Conservation (phyloP, 345 rosid species). For the Hibiscus trionum region DNA sequence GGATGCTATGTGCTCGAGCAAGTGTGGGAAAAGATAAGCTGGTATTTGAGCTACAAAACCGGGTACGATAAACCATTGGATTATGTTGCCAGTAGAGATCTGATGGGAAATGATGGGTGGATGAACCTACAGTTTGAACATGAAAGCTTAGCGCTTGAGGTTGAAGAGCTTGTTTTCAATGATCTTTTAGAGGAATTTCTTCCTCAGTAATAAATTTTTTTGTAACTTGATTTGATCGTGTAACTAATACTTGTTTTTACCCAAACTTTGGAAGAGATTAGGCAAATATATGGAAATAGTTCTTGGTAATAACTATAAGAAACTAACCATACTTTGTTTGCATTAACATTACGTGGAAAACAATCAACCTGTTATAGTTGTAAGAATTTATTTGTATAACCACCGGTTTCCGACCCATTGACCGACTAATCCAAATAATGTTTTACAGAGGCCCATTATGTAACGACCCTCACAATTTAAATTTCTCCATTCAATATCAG, state of each 20-base stretch:
- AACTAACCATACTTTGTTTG: neutral
- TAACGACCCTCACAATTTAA: too few relatives aligned
- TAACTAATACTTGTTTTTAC: neutral
- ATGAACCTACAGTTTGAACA: constrained; percentile 70
- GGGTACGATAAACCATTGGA: constrained; percentile 33
- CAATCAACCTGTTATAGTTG: neutral
- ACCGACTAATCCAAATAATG: too few relatives aligned
- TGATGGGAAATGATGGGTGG: constrained; percentile 55
- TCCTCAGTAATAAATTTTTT: neutral
- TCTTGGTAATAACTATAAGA: neutral
- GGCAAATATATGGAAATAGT: neutral
- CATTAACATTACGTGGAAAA: neutral
- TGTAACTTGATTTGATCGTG: neutral
- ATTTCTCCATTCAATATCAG: too few relatives aligned
- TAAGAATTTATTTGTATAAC: neutral
- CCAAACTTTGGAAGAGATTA: neutral
- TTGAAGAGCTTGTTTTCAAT: constrained; percentile 60
- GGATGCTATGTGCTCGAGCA: constrained; percentile 40
- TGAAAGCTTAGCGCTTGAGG: constrained; percentile 64
- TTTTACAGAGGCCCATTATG: too few relatives aligned
- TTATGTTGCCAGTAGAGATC: constrained; percentile 38
- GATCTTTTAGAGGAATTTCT: constrained; percentile 54
- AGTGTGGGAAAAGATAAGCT: constrained; percentile 56
- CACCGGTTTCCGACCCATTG: too few relatives aligned
- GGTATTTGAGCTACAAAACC: constrained; percentile 39